phyloP scores from a whole-genome alignment of 169 alveolate species.

The Eimeria acervulina region DNA sequence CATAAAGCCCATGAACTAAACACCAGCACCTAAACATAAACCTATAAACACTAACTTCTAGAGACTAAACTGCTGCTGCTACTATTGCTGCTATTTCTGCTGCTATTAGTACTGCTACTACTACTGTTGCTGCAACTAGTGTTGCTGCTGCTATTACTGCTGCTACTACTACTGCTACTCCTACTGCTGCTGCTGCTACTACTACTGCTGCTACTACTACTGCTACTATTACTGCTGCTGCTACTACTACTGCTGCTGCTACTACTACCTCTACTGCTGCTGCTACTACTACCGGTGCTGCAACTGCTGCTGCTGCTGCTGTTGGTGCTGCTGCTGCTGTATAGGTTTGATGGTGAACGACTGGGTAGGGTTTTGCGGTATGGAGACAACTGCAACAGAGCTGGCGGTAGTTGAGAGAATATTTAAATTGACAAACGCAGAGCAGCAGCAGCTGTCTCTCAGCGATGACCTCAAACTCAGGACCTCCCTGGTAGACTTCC shows the following conservation, averaged over 20 bases:
- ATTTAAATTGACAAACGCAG: constrained; percentile 46
- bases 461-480: constrained; percentile 75
- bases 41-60: too few relatives aligned
- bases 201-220: too few relatives aligned
- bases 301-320: neutral
- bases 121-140: too few relatives aligned
- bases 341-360: constrained; percentile 99
- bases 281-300: neutral
- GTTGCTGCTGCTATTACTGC: too few relatives aligned
- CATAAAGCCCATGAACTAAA: neutral
- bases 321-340: constrained; percentile 9
- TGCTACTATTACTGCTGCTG: too few relatives aligned
- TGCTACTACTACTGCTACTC: too few relatives aligned
- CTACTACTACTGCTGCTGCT: too few relatives aligned
- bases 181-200: too few relatives aligned
- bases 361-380: constrained; percentile 99
- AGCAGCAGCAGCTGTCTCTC: constrained; percentile 55
- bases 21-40: too few relatives aligned
- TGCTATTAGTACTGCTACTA: too few relatives aligned
- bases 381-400: constrained; percentile 99
- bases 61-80: too few relatives aligned
- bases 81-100: too few relatives aligned
- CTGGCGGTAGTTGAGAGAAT: constrained; percentile 86
- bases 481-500: constrained; percentile 68
- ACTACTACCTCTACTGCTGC: neutral